Base-by-base conservation (phyloP, 805 yeast species). In the Wickerhamomyces xylosicus region DNA sequence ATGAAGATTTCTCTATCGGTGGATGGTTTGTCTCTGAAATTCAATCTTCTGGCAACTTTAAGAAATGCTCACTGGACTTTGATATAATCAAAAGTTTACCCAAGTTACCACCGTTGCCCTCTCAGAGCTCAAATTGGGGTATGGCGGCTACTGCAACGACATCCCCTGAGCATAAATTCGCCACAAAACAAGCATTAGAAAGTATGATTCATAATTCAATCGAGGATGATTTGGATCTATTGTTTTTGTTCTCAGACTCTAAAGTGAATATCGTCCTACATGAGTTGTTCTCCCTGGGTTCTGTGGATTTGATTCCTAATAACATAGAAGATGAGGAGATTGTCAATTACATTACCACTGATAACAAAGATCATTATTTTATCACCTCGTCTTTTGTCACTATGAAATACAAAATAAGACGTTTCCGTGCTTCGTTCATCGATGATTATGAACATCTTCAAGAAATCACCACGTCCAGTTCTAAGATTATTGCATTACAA, bases 61-160 rank as follows among this genome's bases (percentile, higher is more conserved):
- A n/a, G n/a, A n/a, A n/a, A 21, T 7, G 25, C 25, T 21, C 25
- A 10, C 57, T 57, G 35, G 47, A 52, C 6, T 48, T 54, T 6
- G 64, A 61, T 36, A 41, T 63, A 4, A 43, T 58, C 15, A 48
- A 50, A 32, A 46, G 55, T 5, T 47, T 69, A 41, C 74, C 75
- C 2, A 61, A 50, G 34, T 47, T 69, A 4, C 49, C 62, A 5
- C 56, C 59, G 5, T 34, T 56, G 19, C 61, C 61, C 3, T 40
- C 43, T 8, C 19, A 47, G 1, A 37, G 35, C n/a, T 15, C 33
- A 9, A 8, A 5, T 8, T 31, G 33, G 33, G 13, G 13, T 22
- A 22, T 9, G 9, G 9, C 28, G 13, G 13, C 9, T 22, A n/a
- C n/a, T n/a, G n/a, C n/a, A n/a, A n/a, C n/a, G n/a, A n/a, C n/a